phyloP scores from a whole-genome alignment of 331 rosid genomes.

The Malus hybrid region DNA sequence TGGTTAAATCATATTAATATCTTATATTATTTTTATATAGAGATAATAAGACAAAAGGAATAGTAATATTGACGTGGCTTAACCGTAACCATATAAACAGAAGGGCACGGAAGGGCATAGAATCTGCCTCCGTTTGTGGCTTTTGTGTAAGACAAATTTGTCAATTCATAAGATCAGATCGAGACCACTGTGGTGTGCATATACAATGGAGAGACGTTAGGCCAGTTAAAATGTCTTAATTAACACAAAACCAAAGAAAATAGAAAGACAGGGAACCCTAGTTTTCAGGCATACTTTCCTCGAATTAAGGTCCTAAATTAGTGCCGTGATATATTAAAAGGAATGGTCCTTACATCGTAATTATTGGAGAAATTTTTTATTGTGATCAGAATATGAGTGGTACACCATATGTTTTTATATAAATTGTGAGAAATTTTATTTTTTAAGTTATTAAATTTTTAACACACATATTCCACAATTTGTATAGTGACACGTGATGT shows the following conservation, averaged over 20 bases:
- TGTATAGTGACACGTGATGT: too few relatives aligned
- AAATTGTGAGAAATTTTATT: too few relatives aligned
- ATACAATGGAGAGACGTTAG: conserved; percentile 9
- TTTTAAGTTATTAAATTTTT: too few relatives aligned
- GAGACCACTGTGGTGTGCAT: background rate
- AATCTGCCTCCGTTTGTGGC: too few relatives aligned
- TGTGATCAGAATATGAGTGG: rapidly evolving
- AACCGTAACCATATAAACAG: too few relatives aligned
- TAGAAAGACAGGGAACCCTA: conserved; percentile 40
- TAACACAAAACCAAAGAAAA: background rate
- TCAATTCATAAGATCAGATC: background rate
- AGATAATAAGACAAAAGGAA: too few relatives aligned
- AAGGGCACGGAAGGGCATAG: too few relatives aligned
- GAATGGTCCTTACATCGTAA: conserved; percentile 24
- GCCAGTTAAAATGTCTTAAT: conserved; percentile 11
- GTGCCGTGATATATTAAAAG: conserved; percentile 33
- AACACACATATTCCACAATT: too few relatives aligned
- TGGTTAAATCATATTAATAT: too few relatives aligned
- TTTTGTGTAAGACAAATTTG: background rate
- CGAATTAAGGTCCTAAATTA: conserved; percentile 45
- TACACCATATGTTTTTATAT: too few relatives aligned
- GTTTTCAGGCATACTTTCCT: conserved; percentile 40
- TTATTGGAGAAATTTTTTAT: background rate
- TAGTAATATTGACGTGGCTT: too few relatives aligned
- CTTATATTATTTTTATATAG: too few relatives aligned